Evolutionary conservation across 768 basidiomycete genomes (phyloP).

Genomic region (Boletus subcaerulescens): DNA sequence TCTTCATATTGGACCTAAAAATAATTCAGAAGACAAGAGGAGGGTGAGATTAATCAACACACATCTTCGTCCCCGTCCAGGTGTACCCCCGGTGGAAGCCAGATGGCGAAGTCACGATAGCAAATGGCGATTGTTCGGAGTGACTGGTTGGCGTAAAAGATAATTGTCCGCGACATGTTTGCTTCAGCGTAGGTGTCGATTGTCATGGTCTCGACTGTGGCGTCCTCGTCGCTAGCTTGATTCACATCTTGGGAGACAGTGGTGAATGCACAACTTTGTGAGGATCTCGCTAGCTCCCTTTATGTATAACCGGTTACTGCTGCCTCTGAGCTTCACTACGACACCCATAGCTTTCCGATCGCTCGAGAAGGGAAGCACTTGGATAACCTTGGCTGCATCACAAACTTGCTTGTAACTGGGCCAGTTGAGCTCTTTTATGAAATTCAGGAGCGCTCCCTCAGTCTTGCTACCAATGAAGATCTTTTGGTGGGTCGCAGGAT

Average conservation of each 20-base stretch:
- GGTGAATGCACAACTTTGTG: conserved; percentile 66
- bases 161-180: conserved; percentile 90
- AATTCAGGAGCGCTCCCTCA: conserved; percentile 85
- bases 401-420: conserved; percentile 63
- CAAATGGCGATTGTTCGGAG: conserved; percentile 93
- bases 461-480: conserved; percentile 92
- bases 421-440: conserved; percentile 83
- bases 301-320: conserved; percentile 66
- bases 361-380: conserved; percentile 93
- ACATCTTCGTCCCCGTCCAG: conserved; percentile 53
- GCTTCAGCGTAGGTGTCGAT: conserved; percentile 69
- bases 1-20: conserved; percentile 64
- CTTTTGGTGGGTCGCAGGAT: conserved; percentile 54
- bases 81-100: conserved; percentile 66
- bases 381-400: conserved; percentile 57
- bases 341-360: conserved; percentile 95
- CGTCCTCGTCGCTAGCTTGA: conserved; percentile 16
- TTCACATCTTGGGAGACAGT: conserved; percentile 45
- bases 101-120: conserved; percentile 80
- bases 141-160: conserved; percentile 96
- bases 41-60: conserved; percentile 10
- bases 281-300: conserved; percentile 97
- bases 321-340: conserved; percentile 58
- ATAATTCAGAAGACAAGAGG: conserved; percentile 6
- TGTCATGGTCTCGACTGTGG: conserved; percentile 48